Evolutionary conservation across 2,329 filamentous ascomycete genomes (phyloP).

Genomic region (Fusarium sp.): DNA sequence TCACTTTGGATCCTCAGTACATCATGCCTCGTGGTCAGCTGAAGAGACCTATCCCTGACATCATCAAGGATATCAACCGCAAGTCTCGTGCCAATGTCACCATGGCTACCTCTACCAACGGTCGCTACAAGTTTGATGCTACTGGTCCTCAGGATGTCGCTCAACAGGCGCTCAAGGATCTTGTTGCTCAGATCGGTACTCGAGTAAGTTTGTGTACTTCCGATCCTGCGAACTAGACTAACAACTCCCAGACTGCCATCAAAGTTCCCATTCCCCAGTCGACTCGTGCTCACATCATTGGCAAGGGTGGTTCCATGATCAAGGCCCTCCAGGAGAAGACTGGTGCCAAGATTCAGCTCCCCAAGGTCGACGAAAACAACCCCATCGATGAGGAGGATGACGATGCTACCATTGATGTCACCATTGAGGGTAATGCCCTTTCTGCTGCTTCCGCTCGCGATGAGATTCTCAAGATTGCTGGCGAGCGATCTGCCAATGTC

Average conservation of each 20-base stretch:
- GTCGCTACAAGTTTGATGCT: constrained; percentile 83
- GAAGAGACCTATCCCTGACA: constrained; percentile 85
- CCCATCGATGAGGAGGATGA: constrained; percentile 76
- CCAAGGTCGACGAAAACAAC: constrained; percentile 76
- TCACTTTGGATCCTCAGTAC: constrained; percentile 78
- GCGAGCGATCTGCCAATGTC: constrained; percentile 84
- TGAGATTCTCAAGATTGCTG: constrained; percentile 87
- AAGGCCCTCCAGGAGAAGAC: constrained; percentile 90
- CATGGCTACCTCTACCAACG: constrained; percentile 77
- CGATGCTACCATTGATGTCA: constrained; percentile 84
- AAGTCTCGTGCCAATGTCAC: constrained; percentile 88
- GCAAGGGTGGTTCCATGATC: constrained; percentile 88
- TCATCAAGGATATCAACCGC: constrained; percentile 91
- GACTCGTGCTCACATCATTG: constrained; percentile 89
- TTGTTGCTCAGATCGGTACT: constrained; percentile 86
- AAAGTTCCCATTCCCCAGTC: constrained; percentile 85
- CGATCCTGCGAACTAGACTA: constrained; percentile 25
- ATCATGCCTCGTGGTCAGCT: constrained; percentile 81
- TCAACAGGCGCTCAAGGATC: constrained; percentile 87
- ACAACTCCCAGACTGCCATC: constrained; percentile 60
- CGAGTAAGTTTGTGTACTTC: constrained; percentile 67
- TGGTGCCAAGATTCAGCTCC: constrained; percentile 89
- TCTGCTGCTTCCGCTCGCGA: constrained; percentile 85
- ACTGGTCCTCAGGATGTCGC: constrained; percentile 85
- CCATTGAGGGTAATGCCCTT: constrained; percentile 90